These are phyloP conservation scores for Aspergillus heteromorphus DNA, from an alignment of 495 filamentous ascomycete species.

Conservation along the genomic window DNA sequence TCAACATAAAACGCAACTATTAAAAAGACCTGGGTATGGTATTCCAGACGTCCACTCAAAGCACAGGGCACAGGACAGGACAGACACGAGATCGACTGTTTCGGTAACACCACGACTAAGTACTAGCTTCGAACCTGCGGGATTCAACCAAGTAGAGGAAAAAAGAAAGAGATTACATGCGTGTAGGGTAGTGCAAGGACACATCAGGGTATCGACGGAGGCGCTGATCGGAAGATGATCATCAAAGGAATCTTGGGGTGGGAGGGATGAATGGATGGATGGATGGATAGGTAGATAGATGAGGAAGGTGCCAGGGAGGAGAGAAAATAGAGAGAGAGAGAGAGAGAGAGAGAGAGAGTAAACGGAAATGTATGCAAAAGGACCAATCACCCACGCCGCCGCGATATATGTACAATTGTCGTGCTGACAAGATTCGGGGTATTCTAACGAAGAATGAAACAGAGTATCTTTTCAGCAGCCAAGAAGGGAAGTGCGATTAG, in stretches of 20 bases:
- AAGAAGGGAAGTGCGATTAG: neutral
- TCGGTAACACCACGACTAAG: neutral
- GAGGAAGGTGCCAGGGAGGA: neutral
- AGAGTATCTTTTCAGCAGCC: neutral
- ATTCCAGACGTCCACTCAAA: conserved; percentile 8
- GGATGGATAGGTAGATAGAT: neutral
- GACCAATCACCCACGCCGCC: conserved; percentile 1
- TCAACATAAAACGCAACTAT: neutral
- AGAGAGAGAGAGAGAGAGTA: too few species aligned
- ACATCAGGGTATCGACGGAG: conserved; percentile 24
- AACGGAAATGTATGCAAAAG: neutral
- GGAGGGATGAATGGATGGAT: neutral
- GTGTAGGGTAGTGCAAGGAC: conserved; percentile 8
- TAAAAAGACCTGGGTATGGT: conserved; percentile 8
- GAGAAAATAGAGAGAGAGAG: too few species aligned
- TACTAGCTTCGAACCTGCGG: conserved; percentile 30
- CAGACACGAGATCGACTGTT: neutral
- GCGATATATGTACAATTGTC: conserved; percentile 21
- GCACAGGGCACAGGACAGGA: neutral
- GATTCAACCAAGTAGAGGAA: conserved; percentile 8
- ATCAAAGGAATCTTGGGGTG: neutral
- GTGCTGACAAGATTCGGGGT: conserved; percentile 5
- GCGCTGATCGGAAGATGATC: conserved; percentile 13
- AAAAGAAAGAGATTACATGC: conserved; percentile 9
- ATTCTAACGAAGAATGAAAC: conserved; percentile 6